Percentiles rank a stretch among this genome's conserved stretches.
These are phyloP conservation scores for Rosa hybrid DNA, from an alignment of 331 rosid species.

Conservation along the genomic window DNA sequence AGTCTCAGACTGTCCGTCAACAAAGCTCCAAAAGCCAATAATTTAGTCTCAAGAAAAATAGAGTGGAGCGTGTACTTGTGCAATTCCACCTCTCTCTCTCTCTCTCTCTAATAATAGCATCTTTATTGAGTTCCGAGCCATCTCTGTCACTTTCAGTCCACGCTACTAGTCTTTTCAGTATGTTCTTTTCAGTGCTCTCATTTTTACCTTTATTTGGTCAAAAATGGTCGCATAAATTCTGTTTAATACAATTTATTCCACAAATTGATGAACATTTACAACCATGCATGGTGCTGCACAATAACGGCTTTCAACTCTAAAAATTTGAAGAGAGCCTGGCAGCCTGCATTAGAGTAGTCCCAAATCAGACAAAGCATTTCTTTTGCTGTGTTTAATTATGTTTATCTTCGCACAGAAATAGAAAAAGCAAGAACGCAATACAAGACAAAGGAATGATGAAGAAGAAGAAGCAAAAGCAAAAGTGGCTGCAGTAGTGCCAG, in stretches of 20 bases:
- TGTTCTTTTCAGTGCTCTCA: neutral
- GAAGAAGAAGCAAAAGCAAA: slow-evolving; percentile 54
- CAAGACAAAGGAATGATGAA: slow-evolving; percentile 38
- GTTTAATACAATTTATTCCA: neutral
- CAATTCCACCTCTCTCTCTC: neutral
- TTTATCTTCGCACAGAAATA: neutral
- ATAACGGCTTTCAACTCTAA: neutral
- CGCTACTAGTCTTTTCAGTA: slow-evolving; percentile 26
- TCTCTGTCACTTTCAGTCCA: slow-evolving; percentile 33
- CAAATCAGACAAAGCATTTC: slow-evolving; percentile 28
- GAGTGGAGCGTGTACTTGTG: neutral
- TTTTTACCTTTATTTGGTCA: neutral
- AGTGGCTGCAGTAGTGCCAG: slow-evolving; percentile 26
- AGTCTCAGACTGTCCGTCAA: neutral
- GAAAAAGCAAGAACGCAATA: slow-evolving; percentile 12
- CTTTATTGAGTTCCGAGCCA: slow-evolving; percentile 85
- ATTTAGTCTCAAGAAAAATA: neutral
- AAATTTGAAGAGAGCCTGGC: neutral
- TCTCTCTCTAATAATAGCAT: slow-evolving; percentile 51
- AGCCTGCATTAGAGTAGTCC: neutral
- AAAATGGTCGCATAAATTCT: neutral
- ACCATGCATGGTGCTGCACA: neutral
- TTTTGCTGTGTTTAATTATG: slow-evolving; percentile 10
- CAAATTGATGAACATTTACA: neutral
- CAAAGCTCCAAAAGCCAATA: neutral